Evolutionary conservation across 2,329 filamentous ascomycete species (phyloP).

Genomic region (Aspergillus fumigatiaffinis): DNA sequence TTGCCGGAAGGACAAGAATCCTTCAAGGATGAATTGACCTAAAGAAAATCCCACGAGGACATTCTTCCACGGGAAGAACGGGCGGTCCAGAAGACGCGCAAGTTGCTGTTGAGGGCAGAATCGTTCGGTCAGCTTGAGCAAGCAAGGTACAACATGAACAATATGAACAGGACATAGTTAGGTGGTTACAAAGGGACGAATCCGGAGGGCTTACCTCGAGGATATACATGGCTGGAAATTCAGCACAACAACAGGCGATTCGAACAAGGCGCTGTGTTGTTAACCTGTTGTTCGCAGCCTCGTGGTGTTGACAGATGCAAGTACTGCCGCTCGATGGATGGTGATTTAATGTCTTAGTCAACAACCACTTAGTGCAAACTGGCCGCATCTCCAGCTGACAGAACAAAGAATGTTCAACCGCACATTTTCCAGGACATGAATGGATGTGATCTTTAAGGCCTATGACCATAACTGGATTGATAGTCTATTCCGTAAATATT

Average conservation of each 20-base stretch:
- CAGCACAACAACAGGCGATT: constrained; percentile 15
- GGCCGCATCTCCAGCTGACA: neutral
- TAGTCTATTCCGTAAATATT: neutral
- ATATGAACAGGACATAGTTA: neutral
- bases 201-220: constrained; percentile 27
- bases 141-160: neutral
- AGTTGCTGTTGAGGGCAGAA: constrained; percentile 52
- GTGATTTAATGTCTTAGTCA: constrained; percentile 3
- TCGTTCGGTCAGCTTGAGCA: constrained; percentile 9
- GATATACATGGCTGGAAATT: constrained; percentile 29
- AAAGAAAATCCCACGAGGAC: constrained; percentile 92
- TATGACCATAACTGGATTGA: neutral
- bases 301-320: constrained; percentile 8
- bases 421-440: neutral
- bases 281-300: constrained; percentile 1
- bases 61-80: constrained; percentile 94
- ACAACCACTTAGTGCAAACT: neutral
- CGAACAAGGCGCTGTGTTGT: constrained; percentile 10
- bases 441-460: neutral
- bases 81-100: constrained; percentile 81
- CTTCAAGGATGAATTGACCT: constrained; percentile 85
- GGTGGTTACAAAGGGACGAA: neutral
- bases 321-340: constrained; percentile 4
- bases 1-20: constrained; percentile 83
- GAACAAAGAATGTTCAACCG: neutral